Base-by-base conservation (phyloP, 2,329 filamentous ascomycete genomes). In the Ascochyta clinopodiicola region DNA sequence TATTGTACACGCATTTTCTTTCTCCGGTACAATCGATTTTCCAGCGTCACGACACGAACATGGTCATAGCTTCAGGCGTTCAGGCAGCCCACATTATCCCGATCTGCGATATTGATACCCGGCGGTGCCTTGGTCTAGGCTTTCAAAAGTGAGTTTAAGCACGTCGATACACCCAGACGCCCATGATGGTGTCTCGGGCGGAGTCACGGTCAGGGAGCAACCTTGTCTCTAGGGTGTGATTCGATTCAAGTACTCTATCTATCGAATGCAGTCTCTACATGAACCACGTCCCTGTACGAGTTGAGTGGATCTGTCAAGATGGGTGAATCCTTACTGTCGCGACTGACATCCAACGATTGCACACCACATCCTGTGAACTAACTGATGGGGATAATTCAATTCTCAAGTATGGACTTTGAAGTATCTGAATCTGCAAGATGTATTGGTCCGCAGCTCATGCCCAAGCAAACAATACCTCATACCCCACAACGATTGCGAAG, bases 351-450 rank as follows among this genome's bases (percentile, higher is more conserved):
- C 29, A 31, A 31, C 29, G 12, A 31, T 15, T 31, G 29, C 29
- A 31, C 12, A 31, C 29, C 4, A 6, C 29, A 31, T 13, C 4
- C 29, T 12, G 5, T 13, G 29, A 29, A 29, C 9, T 6, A 29
- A 31, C 29, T 3, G 13, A 13, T 13, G 29, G 13, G 29, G n/a
- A 17, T 9, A 17, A 17, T 35, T 17, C 10, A 21, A 38, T 4
- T 38, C 5, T 38, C 36, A 24, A 29, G 2, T 38, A 21, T 56
- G 17, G 22, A 43, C 24, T 46, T 45, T 44, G 42, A 59, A 39
- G 38, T 40, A 40, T 54, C 36, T 59, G 45, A 42, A 52, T 60
- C 60, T 49, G 57, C 52, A 59, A 63, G 50, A 51, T 63, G 60
- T 60, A 58, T 63, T 50, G 53, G 42, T 57, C 34, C 32, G 46